Percentiles rank a stretch among this genome's conserved stretches.
phyloP scores from a whole-genome alignment of 805 yeast genomes.

The Candida lessepsii region DNA sequence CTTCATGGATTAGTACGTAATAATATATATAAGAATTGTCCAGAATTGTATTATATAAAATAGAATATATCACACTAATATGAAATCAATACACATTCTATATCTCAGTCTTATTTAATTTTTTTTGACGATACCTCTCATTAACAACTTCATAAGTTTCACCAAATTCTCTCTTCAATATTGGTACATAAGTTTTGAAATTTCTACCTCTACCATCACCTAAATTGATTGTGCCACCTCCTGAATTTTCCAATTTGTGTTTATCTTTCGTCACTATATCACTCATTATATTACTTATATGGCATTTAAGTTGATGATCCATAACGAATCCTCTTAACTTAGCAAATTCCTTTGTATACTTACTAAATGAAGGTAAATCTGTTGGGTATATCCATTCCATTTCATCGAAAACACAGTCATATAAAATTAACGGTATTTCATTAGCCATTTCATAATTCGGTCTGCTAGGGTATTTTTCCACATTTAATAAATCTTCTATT shows the following conservation, averaged over 20 bases:
- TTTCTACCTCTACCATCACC: slow-evolving; percentile 81
- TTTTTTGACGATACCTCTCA: slow-evolving; percentile 52
- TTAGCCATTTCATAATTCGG: slow-evolving; percentile 89
- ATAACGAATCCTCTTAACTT: slow-evolving; percentile 50
- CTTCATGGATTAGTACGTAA: too few species aligned
- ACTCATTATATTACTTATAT: slow-evolving; percentile 51
- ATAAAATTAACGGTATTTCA: slow-evolving; percentile 82
- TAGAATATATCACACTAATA: too few species aligned
- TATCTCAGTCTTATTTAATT: neutral
- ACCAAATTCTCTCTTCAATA: slow-evolving; percentile 53
- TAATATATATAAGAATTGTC: too few species aligned
- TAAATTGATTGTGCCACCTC: slow-evolving; percentile 44
- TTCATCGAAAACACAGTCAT: slow-evolving; percentile 74
- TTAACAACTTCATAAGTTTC: slow-evolving; percentile 73
- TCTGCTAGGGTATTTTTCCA: slow-evolving; percentile 54
- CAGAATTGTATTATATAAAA: too few species aligned
- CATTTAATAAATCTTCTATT: slow-evolving; percentile 58
- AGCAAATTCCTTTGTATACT: slow-evolving; percentile 41
- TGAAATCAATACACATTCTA: too few species aligned
- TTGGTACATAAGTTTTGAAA: slow-evolving; percentile 55
- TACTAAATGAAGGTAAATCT: slow-evolving; percentile 29
- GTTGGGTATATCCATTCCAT: slow-evolving; percentile 62
- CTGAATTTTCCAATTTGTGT: slow-evolving; percentile 12
- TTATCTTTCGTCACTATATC: slow-evolving; percentile 25
- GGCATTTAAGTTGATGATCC: slow-evolving; percentile 56